Base-by-base conservation (phyloP, 805 yeast genomes). In the Yamadazyma sp. region DNA sequence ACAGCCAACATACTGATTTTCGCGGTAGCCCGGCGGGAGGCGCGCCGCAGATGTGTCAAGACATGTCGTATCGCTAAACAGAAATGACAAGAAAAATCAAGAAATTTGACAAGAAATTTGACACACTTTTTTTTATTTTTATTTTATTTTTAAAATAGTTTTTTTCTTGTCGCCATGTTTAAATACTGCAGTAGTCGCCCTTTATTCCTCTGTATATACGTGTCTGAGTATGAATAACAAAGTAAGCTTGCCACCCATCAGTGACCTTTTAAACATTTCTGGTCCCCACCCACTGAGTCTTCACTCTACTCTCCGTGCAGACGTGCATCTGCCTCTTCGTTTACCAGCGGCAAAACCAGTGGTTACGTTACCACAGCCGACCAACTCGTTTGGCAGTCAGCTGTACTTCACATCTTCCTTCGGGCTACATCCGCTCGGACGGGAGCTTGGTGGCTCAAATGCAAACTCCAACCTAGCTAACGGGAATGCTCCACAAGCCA, bases 221-320 rank as follows among this genome's bases (percentile, higher is more conserved):
- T n/a, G n/a, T n/a, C n/a, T n/a, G n/a, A 38, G 2, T 10, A 46
- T 46, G 50, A 34, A 46, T 26, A 46, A 46, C 39, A 57, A 57
- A 37, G 53, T 67, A 10, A 57, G 63, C 17, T 60, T 67, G 48
- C 73, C 72, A 8, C 70, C 72, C 3, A 67, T 67, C 23, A 61
- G 67, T n/a, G 70, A 67, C 50, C 62, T 67, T 17, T 54, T 67
- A 28, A 46, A 46, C 23, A 30, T n/a, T n/a, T n/a, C n/a, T n/a
- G n/a, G n/a, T 16, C n/a, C n/a, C n/a, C n/a, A n/a, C n/a, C n/a
- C n/a, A n/a, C n/a, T n/a, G n/a, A n/a, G n/a, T n/a, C n/a, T n/a
- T n/a, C n/a, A n/a, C n/a, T n/a, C n/a, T n/a, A n/a, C n/a, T n/a
- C n/a, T n/a, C n/a, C n/a, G n/a, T n/a, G n/a, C n/a, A n/a, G n/a